phyloP scores from a whole-genome alignment of 805 yeast genomes.

The Pichia manshurica region DNA sequence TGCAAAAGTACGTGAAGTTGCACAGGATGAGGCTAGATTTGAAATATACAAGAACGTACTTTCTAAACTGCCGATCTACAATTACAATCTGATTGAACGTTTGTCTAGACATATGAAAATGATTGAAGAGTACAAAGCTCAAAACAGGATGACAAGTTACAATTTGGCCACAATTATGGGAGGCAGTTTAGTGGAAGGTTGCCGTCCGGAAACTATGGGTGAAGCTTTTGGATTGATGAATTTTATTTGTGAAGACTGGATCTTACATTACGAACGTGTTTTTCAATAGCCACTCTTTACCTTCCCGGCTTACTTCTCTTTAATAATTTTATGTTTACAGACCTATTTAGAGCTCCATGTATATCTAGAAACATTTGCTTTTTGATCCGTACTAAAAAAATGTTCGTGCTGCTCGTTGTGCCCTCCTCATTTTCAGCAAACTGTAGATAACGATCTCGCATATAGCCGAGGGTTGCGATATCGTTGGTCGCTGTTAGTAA shows the following conservation, averaged over 20 bases:
- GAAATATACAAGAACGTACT: conserved; percentile 23
- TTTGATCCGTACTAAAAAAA: too few relatives aligned
- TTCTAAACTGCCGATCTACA: conserved; percentile 50
- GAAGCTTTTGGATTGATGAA: conserved; percentile 52
- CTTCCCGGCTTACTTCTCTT: background rate
- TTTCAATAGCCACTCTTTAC: conserved; percentile 20
- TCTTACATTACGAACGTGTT: conserved; percentile 37
- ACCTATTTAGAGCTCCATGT: too few relatives aligned
- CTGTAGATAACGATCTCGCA: background rate
- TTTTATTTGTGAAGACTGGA: conserved; percentile 45
- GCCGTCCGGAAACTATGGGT: conserved; percentile 40
- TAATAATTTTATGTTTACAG: too few relatives aligned
- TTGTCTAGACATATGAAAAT: conserved; percentile 64
- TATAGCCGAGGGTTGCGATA: background rate
- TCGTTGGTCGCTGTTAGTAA: background rate
- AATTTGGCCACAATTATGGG: conserved; percentile 88
- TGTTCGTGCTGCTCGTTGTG: background rate
- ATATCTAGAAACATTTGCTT: too few relatives aligned
- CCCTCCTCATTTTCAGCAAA: background rate
- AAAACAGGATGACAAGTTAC: conserved; percentile 81
- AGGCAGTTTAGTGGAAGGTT: conserved; percentile 54
- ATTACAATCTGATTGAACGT: conserved; percentile 62
- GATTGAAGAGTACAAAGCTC: conserved; percentile 59
- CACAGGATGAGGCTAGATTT: conserved; percentile 23
- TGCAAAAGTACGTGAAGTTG: conserved; percentile 30